Evolutionary conservation across 345 rosid species (phyloP), one percentile per base, ranked within the genome.

Genomic region (Salix caprea): DNA sequence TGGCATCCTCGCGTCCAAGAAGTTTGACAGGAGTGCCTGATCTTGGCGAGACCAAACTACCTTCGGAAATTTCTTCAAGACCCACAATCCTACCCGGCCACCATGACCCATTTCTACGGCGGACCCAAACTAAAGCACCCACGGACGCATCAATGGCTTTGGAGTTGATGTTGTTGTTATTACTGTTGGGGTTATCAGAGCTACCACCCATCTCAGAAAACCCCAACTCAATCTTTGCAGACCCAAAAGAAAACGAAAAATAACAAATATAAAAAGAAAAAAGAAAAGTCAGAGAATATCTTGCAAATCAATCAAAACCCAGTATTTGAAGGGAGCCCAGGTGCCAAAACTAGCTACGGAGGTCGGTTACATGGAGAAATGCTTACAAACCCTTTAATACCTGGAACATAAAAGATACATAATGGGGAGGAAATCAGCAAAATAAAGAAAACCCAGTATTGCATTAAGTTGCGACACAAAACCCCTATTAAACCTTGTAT

Each of bases 41-140:
- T 94, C 88, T 89, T 34, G 97, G 90, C 36, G 97, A 89, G 73
- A 88, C 91, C 88, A 91, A 83, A 76, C 91, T 90, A 58, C 85
- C 86, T 58, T 90, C 92, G 61, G 94, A 85, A 67, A 96, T 74
- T 80, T 96, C 91, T n/a, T 94, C 90, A 15, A 83, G 83, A 65
- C 89, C 84, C 87, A 96, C 80, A 78, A 89, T 91, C 85, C 90
- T 91, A 66, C 97, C 99, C 1, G 99, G 99, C 99, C 99, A 96
- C 99, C 99, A 96, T 14, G 99, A 92, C 39, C 98, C 98, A 81
- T 96, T 96, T 80, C 99, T 84, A 61, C 98, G 90, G 18, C 97
- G 93, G 65, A 96, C 98, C 99, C 99, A 96, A 37, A 96, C 99
- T 84, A 96, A 85, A 67, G 94, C 87, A 19, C 99, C 99, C 48